phyloP scores from a whole-genome alignment of 805 yeast species.

The Schwanniomyces polymorphus region DNA sequence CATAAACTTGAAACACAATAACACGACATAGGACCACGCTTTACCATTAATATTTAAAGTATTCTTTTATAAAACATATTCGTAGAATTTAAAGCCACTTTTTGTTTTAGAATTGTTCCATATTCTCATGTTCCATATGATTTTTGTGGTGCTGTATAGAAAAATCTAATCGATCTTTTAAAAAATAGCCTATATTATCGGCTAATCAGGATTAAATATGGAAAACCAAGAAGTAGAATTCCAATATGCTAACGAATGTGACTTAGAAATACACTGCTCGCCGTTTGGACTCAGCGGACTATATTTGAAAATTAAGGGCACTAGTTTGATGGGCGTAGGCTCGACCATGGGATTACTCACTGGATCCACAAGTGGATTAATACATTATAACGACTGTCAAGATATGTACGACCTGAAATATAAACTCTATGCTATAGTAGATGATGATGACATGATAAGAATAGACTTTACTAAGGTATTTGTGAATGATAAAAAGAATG shows the following conservation, averaged over 20 bases:
- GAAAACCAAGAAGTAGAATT: slow-evolving; percentile 22
- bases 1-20: too few relatives aligned
- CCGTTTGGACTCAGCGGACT: slow-evolving; percentile 57
- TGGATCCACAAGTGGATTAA: slow-evolving; percentile 48
- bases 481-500: slow-evolving; percentile 12
- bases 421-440: slow-evolving; percentile 49
- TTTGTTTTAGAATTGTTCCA: background rate
- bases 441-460: slow-evolving; percentile 45
- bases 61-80: background rate
- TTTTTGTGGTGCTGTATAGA: background rate
- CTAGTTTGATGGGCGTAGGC: slow-evolving; percentile 54
- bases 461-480: slow-evolving; percentile 51
- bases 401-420: slow-evolving; percentile 49
- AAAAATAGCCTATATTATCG: background rate
- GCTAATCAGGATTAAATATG: background rate
- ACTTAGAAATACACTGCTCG: slow-evolving; percentile 54
- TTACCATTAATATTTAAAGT: background rate
- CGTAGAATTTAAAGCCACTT: background rate
- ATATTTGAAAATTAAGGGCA: slow-evolving; percentile 47
- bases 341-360: slow-evolving; percentile 58
- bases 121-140: background rate
- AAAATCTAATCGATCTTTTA: background rate
- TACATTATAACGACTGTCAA: slow-evolving; percentile 48
- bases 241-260: slow-evolving; percentile 50
- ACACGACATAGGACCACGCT: too few relatives aligned